Base-by-base conservation (phyloP, 352 stramenopile genomes). In the Globisporangium solare region DNA sequence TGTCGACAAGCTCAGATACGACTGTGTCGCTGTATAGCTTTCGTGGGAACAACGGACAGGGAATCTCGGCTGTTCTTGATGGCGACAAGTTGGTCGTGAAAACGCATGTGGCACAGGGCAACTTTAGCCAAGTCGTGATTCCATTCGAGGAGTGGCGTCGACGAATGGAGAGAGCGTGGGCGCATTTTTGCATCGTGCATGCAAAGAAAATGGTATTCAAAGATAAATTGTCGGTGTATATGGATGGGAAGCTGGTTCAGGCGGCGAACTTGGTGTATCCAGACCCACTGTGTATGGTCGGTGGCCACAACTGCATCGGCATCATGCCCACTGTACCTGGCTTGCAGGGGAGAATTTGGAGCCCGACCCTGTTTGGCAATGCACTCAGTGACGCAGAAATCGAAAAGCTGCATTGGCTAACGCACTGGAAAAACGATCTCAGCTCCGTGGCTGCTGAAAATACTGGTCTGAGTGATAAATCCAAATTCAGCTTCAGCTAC, bases 141-240 rank as follows among this genome's bases (percentile, higher is more conserved):
- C 77, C 79, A 11, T 88, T 94, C 55, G 58, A 54, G 0, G 68
- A 76, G 2, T 70, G 63, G 40, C 61, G 82, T 24, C 57, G 61
- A 0, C 70, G 73, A 32, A 87, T 92, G 73, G 60, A 87, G 54
- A 56, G 47, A 21, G 47, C 61, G 13, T 95, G 83, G 85, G 70
- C 85, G 1, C 82, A 92, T 48, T 45, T 95, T 35, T 89, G 77
- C 52, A 67, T 95, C 47, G 81, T 92, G 0, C 85, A 95, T 58
- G 70, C 79, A 1, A 93, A 92, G 62, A 95, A 92, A 51, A 92
- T 95, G 78, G 78, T 95, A 12, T 95, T 93, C 66, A 93, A 91
- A 58, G 85, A 93, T 66, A 95, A 95, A 60, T 37, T 93, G 11
- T 72, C 66, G 0, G 72, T 95, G 27, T 93, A 71, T 56, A 61